Evolutionary conservation across 2,329 filamentous ascomycete species (phyloP).

Genomic region (Talaromyces sp.): DNA sequence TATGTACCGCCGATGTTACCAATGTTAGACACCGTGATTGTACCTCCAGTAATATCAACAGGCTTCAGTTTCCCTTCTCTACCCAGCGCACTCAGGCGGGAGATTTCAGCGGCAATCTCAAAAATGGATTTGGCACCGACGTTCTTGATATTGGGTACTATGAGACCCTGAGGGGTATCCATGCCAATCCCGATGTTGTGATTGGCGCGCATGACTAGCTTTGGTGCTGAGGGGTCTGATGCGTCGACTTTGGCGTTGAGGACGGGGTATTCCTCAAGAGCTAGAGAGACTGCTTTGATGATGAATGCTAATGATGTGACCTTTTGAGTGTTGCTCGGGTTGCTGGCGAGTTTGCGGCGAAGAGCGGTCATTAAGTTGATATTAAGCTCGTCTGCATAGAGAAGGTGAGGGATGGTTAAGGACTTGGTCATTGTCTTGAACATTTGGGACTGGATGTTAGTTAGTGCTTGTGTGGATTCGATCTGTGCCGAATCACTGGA

Average conservation of each 20-base stretch:
- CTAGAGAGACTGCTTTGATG: slow-evolving; percentile 87
- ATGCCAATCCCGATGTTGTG: slow-evolving; percentile 97
- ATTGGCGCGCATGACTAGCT: slow-evolving; percentile 70
- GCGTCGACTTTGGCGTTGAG: slow-evolving; percentile 81
- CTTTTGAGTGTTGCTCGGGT: slow-evolving; percentile 52
- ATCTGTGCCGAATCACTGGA: slow-evolving; percentile 49
- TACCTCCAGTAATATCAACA: slow-evolving; percentile 76
- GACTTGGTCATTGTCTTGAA: slow-evolving; percentile 97
- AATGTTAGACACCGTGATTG: slow-evolving; percentile 95
- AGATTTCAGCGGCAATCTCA: slow-evolving; percentile 72
- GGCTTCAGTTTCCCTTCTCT: slow-evolving; percentile 69
- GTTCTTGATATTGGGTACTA: slow-evolving; percentile 88
- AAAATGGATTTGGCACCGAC: slow-evolving; percentile 73
- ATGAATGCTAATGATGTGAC: slow-evolving; percentile 91
- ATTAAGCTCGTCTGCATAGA: slow-evolving; percentile 88
- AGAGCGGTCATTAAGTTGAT: slow-evolving; percentile 70
- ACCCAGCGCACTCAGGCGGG: slow-evolving; percentile 68
- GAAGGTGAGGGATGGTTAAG: slow-evolving; percentile 86
- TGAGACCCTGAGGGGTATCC: slow-evolving; percentile 81
- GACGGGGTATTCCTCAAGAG: slow-evolving; percentile 74
- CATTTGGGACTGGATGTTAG: slow-evolving; percentile 83
- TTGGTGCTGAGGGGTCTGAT: slow-evolving; percentile 55
- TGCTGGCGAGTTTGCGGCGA: slow-evolving; percentile 70
- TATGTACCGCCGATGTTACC: slow-evolving; percentile 92
- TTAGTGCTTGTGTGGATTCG: slow-evolving; percentile 68